A percentile compares a stretch with the other conserved stretches of the same genome.
phyloP scores from a whole-genome alignment of 148 eudicot species.

The Camellia japonica region DNA sequence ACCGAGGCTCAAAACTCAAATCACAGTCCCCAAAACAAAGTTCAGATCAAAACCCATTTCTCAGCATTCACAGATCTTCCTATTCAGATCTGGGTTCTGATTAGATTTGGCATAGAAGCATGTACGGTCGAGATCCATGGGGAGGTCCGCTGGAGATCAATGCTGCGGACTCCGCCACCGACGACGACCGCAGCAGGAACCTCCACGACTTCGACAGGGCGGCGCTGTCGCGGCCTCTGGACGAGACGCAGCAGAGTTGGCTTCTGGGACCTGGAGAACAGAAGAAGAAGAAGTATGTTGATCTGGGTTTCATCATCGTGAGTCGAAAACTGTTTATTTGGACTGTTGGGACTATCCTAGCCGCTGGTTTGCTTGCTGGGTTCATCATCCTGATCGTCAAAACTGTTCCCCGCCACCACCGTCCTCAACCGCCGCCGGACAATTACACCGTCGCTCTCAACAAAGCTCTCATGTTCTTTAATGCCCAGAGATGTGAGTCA shows the following conservation, averaged over 20 bases:
- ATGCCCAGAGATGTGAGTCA: slow-evolving; percentile 77
- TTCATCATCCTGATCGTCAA: slow-evolving; percentile 65
- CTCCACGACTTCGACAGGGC: slow-evolving; percentile 81
- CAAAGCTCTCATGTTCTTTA: slow-evolving; percentile 94
- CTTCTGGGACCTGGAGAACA: slow-evolving; percentile 78
- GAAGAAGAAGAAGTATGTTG: slow-evolving; percentile 94
- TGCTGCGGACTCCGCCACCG: slow-evolving; percentile 83
- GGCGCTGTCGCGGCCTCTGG: slow-evolving; percentile 74
- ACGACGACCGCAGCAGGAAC: slow-evolving; percentile 90
- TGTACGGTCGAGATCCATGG: slow-evolving; percentile 99
- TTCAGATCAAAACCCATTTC: slow-evolving; percentile 7
- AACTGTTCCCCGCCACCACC: slow-evolving; percentile 62
- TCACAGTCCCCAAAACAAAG: not conserved
- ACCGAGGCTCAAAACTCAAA: not conserved
- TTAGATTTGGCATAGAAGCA: slow-evolving; percentile 15
- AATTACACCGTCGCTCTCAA: slow-evolving; percentile 76
- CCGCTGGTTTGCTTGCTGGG: slow-evolving; percentile 54
- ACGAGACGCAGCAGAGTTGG: slow-evolving; percentile 99
- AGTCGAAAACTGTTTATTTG: slow-evolving; percentile 77
- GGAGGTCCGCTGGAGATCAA: slow-evolving; percentile 87
- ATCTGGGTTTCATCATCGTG: slow-evolving; percentile 82
- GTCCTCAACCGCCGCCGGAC: slow-evolving; percentile 58
- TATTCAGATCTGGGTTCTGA: not conserved
- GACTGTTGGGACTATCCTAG: slow-evolving; percentile 66
- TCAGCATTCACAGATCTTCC: not conserved